phyloP scores from a whole-genome alignment of 768 basidiomycete species.

The Lactarius hatsudake region DNA sequence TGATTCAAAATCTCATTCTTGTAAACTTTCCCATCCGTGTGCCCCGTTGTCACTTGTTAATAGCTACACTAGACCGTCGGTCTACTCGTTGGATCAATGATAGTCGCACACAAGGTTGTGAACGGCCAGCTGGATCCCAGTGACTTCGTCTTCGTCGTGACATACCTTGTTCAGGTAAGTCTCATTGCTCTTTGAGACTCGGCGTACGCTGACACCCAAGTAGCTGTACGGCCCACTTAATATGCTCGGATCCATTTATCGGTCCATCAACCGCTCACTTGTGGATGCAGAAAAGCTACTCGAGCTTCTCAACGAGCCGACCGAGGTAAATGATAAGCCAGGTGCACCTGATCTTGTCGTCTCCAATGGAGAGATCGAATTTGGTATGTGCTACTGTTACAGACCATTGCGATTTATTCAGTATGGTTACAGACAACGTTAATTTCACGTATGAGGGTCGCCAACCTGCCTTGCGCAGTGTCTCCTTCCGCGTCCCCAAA shows the following conservation, averaged over 20 bases:
- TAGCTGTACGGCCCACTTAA: constrained; percentile 74
- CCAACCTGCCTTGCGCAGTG: constrained; percentile 63
- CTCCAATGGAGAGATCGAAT: constrained; percentile 78
- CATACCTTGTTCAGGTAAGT: constrained; percentile 74
- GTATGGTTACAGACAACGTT: constrained; percentile 61
- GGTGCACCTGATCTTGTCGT: constrained; percentile 72
- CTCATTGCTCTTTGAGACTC: not conserved
- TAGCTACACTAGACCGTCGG: constrained; percentile 55
- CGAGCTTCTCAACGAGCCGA: constrained; percentile 74
- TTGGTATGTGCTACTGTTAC: constrained; percentile 50
- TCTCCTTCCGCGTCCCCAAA: constrained; percentile 87
- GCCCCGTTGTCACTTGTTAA: not conserved
- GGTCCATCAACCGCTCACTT: constrained; percentile 69
- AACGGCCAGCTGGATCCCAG: constrained; percentile 49
- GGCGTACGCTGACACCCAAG: constrained; percentile 12
- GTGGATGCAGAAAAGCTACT: constrained; percentile 85
- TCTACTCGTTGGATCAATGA: constrained; percentile 75
- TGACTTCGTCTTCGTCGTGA: constrained; percentile 77
- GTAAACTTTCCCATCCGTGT: constrained; percentile 38
- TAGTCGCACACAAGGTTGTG: constrained; percentile 71
- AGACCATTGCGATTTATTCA: constrained; percentile 2
- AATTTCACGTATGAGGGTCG: constrained; percentile 81
- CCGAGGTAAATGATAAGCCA: constrained; percentile 79
- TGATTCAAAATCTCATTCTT: constrained; percentile 80
- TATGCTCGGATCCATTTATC: constrained; percentile 76